phyloP scores from a whole-genome alignment of 1,284 basidiomycete genomes.

The Puccinia hordei region DNA sequence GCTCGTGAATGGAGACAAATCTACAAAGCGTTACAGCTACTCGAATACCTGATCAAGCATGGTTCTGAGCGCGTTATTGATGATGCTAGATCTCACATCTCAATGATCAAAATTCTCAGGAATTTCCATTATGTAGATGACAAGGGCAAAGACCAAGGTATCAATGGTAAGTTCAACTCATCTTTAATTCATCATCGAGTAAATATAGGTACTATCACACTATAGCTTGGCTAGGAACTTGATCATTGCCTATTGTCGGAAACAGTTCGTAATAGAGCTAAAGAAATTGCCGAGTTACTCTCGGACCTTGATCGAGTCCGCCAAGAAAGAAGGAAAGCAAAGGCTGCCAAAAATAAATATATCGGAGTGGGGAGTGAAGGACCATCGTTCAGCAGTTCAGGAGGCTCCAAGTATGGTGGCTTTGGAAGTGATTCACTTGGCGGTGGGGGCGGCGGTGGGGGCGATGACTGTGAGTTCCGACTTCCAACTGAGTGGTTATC shows the following conservation, averaged over 20 bases:
- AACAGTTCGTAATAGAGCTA: slow-evolving; percentile 87
- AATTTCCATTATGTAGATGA: slow-evolving; percentile 99
- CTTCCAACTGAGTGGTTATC: slow-evolving; percentile 1
- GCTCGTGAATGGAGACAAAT: slow-evolving; percentile 98
- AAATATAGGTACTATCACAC: neutral
- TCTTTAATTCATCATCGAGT: neutral
- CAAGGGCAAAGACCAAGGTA: slow-evolving; percentile 97
- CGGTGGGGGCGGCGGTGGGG: slow-evolving; percentile 56
- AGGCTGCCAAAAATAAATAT: slow-evolving; percentile 89
- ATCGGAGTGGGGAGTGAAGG: slow-evolving; percentile 80
- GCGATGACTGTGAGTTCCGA: slow-evolving; percentile 62
- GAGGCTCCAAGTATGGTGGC: slow-evolving; percentile 71
- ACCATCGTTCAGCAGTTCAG: slow-evolving; percentile 64
- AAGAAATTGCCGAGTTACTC: slow-evolving; percentile 84
- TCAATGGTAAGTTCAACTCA: slow-evolving; percentile 72
- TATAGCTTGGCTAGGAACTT: neutral
- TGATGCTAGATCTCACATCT: slow-evolving; percentile 89
- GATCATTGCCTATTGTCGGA: slow-evolving; percentile 14
- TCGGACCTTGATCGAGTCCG: slow-evolving; percentile 89
- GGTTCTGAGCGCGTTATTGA: slow-evolving; percentile 98
- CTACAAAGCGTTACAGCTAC: slow-evolving; percentile 88
- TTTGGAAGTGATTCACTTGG: slow-evolving; percentile 71
- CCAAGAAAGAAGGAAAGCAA: slow-evolving; percentile 85
- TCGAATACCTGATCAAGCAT: slow-evolving; percentile 95
- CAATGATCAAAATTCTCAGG: slow-evolving; percentile 94